Evolutionary conservation across 768 basidiomycete species (phyloP).

Genomic region (Dentipellis sp.): DNA sequence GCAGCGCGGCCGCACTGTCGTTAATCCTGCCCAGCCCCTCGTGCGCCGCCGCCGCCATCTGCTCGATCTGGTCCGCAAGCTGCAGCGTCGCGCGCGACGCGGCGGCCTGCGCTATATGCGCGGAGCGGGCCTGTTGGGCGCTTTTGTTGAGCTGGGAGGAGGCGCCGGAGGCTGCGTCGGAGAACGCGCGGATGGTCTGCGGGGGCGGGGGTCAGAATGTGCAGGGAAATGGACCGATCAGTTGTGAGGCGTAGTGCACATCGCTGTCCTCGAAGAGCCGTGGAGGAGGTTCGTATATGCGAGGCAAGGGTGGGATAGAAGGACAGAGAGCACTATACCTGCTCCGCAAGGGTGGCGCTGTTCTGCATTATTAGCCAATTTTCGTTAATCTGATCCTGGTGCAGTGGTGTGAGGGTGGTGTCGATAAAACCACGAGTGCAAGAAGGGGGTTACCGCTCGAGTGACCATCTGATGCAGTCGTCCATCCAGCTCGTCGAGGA

Average conservation of each 20-base stretch:
- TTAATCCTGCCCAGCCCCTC: slow-evolving; percentile 9
- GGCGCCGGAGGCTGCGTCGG: background rate
- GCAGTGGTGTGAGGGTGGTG: background rate
- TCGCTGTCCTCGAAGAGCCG: background rate
- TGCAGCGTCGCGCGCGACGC: slow-evolving; percentile 3
- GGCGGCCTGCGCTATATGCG: slow-evolving; percentile 5
- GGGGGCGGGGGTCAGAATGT: background rate
- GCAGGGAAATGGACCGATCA: background rate
- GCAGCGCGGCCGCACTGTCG: background rate
- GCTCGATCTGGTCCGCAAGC: slow-evolving; percentile 5
- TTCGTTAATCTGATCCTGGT: background rate
- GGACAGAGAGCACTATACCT: background rate
- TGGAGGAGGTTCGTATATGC: no score
- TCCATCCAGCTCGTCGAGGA: background rate
- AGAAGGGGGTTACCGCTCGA: background rate
- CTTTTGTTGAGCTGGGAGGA: slow-evolving; percentile 5
- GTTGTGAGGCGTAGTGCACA: background rate
- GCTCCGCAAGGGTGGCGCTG: background rate
- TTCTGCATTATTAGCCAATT: background rate
- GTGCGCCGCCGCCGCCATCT: slow-evolving; percentile 7
- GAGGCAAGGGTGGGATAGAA: no score
- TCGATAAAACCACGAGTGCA: background rate
- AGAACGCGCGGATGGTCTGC: slow-evolving; percentile 5
- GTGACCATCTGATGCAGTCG: background rate
- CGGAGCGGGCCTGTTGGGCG: background rate